Base-by-base conservation (phyloP, 1,284 basidiomycete genomes). In the Sanghuangporus sanghuang region DNA sequence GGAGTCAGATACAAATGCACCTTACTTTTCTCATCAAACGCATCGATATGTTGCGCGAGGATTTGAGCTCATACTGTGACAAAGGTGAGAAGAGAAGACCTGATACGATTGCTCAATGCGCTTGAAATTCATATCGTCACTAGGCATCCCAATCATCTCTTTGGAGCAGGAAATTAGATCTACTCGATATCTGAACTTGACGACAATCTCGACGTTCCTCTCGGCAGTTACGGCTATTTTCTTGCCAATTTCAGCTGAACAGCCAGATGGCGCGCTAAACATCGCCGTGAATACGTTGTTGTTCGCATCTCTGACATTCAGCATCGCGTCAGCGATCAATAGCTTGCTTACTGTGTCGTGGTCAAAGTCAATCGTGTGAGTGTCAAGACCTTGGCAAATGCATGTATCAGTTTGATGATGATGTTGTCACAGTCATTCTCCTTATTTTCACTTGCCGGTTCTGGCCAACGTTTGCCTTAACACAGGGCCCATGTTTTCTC, bases 101-200 rank as follows among this genome's bases (percentile, higher is more conserved):
- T 55, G 32, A 35, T 1, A 36, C 12, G 8, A 3, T 18, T 16
- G 6, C n/a, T 18, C 32, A 38, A 35, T n/a, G 2, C 14, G 21
- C 44, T 16, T n/a, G 16, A 46, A 11, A 46, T 18, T 46, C 5
- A 46, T 6, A 46, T 14, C 9, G 53, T 18, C 7, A 2, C n/a
- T 48, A 63, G 61, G 61, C 9, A 49, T 63, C 21, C 61, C 55
- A 4, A 50, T 48, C n/a, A 63, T 63, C 23, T 58, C 32, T 52
- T 55, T 56, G 11, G 21, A 44, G 8, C 61, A 63, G 12, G 40
- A 63, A 12, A 11, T 36, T 36, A 54, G 58, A 40, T 36, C 61
- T 3, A 40, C 44, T 36, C 55, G 61, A n/a, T 63, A 63, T 40
- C 48, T 63, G 12, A 40, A 62, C 27, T 42, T 62, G 53, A 62